phyloP scores from a whole-genome alignment of 257 asterid genomes.

The Nicotiana otophora region DNA sequence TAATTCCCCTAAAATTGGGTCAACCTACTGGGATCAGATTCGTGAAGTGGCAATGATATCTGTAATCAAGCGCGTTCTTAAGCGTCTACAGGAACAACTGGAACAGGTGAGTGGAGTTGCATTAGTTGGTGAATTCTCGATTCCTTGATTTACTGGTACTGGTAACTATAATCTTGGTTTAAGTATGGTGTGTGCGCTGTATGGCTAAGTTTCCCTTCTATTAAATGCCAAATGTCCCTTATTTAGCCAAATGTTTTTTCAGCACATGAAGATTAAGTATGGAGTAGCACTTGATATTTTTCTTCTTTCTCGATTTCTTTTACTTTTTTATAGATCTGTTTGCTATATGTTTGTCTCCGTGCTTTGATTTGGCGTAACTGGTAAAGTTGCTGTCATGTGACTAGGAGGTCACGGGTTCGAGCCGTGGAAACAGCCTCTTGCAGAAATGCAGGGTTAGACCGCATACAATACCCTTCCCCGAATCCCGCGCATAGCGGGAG shows the following conservation, averaged over 20 bases:
- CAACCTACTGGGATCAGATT: conserved; percentile 96
- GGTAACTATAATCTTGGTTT: not conserved
- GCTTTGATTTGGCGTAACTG: no score
- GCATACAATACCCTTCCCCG: no score
- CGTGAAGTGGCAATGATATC: conserved; percentile 76
- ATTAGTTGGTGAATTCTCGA: not conserved
- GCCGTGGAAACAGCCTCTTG: no score
- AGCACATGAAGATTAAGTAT: not conserved
- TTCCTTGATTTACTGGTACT: not conserved
- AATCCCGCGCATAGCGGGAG: no score
- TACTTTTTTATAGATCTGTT: not conserved
- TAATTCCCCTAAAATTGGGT: conserved; percentile 69
- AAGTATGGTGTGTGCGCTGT: not conserved
- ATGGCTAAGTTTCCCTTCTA: not conserved
- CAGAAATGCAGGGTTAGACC: no score
- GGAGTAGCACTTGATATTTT: not conserved
- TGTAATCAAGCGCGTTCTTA: conserved; percentile 72
- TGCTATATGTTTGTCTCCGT: not conserved
- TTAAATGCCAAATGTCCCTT: not conserved
- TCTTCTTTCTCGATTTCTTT: not conserved
- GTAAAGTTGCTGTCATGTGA: no score
- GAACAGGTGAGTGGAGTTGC: conserved; percentile 58
- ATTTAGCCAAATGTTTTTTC: not conserved
- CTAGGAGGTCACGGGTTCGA: no score
- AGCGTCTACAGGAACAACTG: conserved; percentile 60